These are phyloP conservation scores for Thelephora aurantiotincta DNA, from an alignment of 768 basidiomycete species.

Conservation along the genomic window DNA sequence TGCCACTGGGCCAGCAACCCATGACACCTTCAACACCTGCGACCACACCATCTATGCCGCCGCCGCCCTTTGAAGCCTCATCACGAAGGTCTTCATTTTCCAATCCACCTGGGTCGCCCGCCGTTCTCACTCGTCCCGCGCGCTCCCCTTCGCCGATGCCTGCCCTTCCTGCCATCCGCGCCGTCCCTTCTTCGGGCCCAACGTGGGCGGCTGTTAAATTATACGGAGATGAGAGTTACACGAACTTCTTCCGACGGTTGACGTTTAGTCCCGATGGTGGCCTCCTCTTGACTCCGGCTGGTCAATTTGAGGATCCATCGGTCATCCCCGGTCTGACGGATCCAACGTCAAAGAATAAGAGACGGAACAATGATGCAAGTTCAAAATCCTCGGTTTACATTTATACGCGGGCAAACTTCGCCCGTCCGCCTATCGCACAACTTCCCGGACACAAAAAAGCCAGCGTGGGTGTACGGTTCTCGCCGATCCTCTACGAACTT, in stretches of 20 bases:
- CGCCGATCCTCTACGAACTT: constrained; percentile 87
- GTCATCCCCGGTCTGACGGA: constrained; percentile 26
- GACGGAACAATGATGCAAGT: constrained; percentile 30
- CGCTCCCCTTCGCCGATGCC: constrained; percentile 86
- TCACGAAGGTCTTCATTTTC: constrained; percentile 56
- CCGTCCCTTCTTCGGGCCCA: constrained; percentile 32
- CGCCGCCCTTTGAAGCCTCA: constrained; percentile 54
- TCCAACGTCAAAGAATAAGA: constrained; percentile 33
- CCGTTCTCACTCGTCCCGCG: constrained; percentile 44
- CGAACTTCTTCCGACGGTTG: constrained; percentile 90
- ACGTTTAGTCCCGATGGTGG: constrained; percentile 94
- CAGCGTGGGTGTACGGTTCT: constrained; percentile 87
- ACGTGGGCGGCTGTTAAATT: constrained; percentile 61
- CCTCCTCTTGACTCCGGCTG: constrained; percentile 87
- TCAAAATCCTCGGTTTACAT: constrained; percentile 69
- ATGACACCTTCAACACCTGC: constrained; percentile 43
- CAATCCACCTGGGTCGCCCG: constrained; percentile 65
- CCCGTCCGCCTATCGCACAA: constrained; percentile 84
- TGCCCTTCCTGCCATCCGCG: constrained; percentile 85
- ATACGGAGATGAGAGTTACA: constrained; percentile 91
- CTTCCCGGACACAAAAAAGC: constrained; percentile 95
- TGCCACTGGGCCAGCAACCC: constrained; percentile 16
- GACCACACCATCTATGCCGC: constrained; percentile 37
- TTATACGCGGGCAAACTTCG: constrained; percentile 91
- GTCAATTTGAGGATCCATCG: constrained; percentile 90